These are phyloP conservation scores for Purshia tridentata DNA, from an alignment of 306 rosid genomes.

Conservation along the genomic window DNA sequence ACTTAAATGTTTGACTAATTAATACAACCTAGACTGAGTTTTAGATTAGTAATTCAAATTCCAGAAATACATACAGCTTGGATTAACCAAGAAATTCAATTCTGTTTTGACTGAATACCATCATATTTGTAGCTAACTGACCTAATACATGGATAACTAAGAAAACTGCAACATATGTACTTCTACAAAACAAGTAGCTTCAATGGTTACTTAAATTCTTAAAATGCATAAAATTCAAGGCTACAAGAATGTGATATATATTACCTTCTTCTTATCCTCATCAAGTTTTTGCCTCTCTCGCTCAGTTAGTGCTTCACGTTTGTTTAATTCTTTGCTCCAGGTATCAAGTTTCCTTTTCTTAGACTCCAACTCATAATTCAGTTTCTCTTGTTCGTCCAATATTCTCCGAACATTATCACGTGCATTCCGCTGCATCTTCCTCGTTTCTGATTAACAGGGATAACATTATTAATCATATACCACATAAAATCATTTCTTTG, in stretches of 20 bases:
- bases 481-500: neutral
- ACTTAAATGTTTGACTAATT: neutral
- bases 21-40: neutral
- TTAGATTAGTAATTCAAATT: neutral
- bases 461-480: neutral
- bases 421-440: conserved; percentile 70
- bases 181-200: neutral
- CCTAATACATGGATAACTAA: neutral
- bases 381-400: conserved; percentile 76
- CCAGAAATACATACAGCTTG: neutral
- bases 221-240: neutral
- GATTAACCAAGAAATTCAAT: neutral
- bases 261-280: conserved; percentile 83
- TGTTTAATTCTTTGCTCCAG: conserved; percentile 83
- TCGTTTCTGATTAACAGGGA: conserved; percentile 54
- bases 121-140: neutral
- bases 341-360: conserved; percentile 76
- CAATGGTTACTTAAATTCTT: neutral
- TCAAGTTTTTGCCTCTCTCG: conserved; percentile 85
- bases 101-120: neutral
- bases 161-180: neutral
- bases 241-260: conserved; percentile 4
- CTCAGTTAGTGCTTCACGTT: conserved; percentile 81
- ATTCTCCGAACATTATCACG: conserved; percentile 61
- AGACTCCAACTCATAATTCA: conserved; percentile 68